Evolutionary conservation across 2,329 filamentous ascomycete genomes (phyloP), one percentile per base, ranked within the genome.

Genomic region (Pseudopyricularia javanii): DNA sequence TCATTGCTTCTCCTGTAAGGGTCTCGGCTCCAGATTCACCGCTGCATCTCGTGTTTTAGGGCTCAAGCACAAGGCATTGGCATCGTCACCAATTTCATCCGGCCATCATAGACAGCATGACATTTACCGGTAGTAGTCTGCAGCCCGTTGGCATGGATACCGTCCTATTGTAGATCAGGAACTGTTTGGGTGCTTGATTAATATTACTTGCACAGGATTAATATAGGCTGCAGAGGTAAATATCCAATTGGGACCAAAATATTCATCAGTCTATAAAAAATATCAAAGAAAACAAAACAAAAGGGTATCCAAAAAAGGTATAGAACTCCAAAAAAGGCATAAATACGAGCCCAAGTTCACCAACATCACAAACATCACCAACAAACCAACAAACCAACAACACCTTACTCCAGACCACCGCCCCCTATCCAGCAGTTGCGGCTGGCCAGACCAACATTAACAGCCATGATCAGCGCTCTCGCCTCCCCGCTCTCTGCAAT

Each of bases 361-460:
- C n/a, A n/a, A n/a, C n/a, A n/a, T n/a, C n/a, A n/a, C n/a, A n/a
- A n/a, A n/a, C n/a, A n/a, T n/a, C n/a, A n/a, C n/a, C n/a, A 43
- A 43, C 17, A 43, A 45, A 45, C 3, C 3, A 45, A 14, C 1
- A 15, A 45, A 45, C 8, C 40, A 20, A 45, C 24, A n/a, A 11
- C 17, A 8, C 32, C 24, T 51, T n/a, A 51, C 7, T 48, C 49
- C 49, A 47, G 49, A 22, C 26, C 28, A 0, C 50, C 50, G 3
- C 50, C 50, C 17, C 50, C 50, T 5, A 52, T 15, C 50, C 50
- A 52, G 22, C 50, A 52, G 14, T 52, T 52, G n/a, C 50, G 22
- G 28, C 50, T 52, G 20, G 50, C 50, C 40, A 24, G 50, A 52
- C 37, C 54, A 33, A 52, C 40, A 34, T 52, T 52, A n/a, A 52